These are phyloP conservation scores for Talaromyces wortmannii DNA, from an alignment of 495 filamentous ascomycete species.

Conservation along the genomic window DNA sequence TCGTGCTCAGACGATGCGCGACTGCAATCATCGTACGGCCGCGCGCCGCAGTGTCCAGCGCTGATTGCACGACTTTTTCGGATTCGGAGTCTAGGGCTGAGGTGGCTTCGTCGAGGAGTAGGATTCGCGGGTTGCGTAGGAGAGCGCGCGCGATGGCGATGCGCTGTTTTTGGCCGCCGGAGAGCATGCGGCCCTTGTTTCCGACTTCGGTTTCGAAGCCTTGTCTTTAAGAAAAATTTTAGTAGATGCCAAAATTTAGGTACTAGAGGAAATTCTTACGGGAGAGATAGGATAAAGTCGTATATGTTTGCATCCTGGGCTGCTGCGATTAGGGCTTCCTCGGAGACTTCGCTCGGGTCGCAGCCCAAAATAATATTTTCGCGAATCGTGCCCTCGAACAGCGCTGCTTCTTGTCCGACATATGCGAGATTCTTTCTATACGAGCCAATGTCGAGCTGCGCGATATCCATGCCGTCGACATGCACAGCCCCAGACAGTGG, in stretches of 20 bases:
- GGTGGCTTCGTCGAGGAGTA: slow-evolving; percentile 55
- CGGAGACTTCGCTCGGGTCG: slow-evolving; percentile 54
- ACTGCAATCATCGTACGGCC: slow-evolving; percentile 28
- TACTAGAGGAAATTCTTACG: no score
- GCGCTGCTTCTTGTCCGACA: slow-evolving; percentile 79
- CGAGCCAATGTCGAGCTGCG: slow-evolving; percentile 64
- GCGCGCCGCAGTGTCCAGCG: slow-evolving; percentile 21
- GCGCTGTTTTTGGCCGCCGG: slow-evolving; percentile 43
- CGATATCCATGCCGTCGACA: slow-evolving; percentile 70
- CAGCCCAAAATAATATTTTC: slow-evolving; percentile 68
- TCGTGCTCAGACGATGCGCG: slow-evolving; percentile 26
- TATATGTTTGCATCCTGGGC: slow-evolving; percentile 89
- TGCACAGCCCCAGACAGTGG: slow-evolving; percentile 61
- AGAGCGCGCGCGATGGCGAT: slow-evolving; percentile 46
- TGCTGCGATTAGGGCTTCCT: slow-evolving; percentile 63
- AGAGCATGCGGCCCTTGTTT: slow-evolving; percentile 10
- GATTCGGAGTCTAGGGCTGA: slow-evolving; percentile 47
- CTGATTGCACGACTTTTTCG: slow-evolving; percentile 29
- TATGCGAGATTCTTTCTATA: slow-evolving; percentile 72
- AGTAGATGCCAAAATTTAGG: no score
- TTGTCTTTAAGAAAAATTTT: slow-evolving; percentile 24
- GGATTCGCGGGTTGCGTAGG: slow-evolving; percentile 31
- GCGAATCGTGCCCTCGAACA: slow-evolving; percentile 69
- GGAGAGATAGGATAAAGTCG: slow-evolving; percentile 75
- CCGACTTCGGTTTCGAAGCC: slow-evolving; percentile 13